Evolutionary conservation across 2,329 filamentous ascomycete species (phyloP).

Genomic region (Colletotrichum abscissum): DNA sequence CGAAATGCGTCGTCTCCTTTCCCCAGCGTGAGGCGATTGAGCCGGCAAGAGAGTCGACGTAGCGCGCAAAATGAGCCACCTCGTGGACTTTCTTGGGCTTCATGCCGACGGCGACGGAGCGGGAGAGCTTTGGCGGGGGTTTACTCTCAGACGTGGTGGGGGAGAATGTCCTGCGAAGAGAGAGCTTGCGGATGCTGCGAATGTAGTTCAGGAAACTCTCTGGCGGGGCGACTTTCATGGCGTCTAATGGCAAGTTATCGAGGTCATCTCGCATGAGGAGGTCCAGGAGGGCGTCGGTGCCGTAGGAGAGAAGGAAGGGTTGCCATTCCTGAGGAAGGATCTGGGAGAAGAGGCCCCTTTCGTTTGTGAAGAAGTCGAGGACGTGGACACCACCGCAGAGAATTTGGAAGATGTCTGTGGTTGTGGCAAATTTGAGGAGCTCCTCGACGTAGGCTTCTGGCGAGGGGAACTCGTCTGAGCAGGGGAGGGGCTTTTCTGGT

Average conservation of each 20-base stretch:
- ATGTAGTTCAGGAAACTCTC: constrained; percentile 78
- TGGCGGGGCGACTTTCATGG: constrained; percentile 51
- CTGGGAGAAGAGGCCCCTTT: constrained; percentile 83
- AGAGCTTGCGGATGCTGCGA: constrained; percentile 74
- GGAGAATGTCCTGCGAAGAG: constrained; percentile 71
- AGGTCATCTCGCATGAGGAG: constrained; percentile 85
- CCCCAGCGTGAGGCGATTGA: constrained; percentile 69
- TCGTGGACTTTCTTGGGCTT: constrained; percentile 96
- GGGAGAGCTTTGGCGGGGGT: constrained; percentile 70
- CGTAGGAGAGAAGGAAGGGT: constrained; percentile 76
- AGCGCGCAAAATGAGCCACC: constrained; percentile 89
- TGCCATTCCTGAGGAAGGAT: constrained; percentile 86
- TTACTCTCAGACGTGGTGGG: constrained; percentile 45
- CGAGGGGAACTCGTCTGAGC: constrained; percentile 75
- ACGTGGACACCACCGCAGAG: constrained; percentile 98
- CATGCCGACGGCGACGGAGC: constrained; percentile 88
- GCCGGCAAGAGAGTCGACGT: constrained; percentile 72
- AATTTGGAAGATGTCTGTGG: constrained; percentile 81
- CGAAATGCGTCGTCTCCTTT: constrained; percentile 80
- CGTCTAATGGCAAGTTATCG: constrained; percentile 45
- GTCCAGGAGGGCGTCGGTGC: constrained; percentile 82
- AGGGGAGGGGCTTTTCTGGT: constrained; percentile 71
- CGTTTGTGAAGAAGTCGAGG: constrained; percentile 91
- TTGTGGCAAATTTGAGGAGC: constrained; percentile 80
- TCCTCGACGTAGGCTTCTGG: constrained; percentile 83